phyloP scores from a whole-genome alignment of 2,329 filamentous ascomycete genomes.

The Alternaria ethzedia region DNA sequence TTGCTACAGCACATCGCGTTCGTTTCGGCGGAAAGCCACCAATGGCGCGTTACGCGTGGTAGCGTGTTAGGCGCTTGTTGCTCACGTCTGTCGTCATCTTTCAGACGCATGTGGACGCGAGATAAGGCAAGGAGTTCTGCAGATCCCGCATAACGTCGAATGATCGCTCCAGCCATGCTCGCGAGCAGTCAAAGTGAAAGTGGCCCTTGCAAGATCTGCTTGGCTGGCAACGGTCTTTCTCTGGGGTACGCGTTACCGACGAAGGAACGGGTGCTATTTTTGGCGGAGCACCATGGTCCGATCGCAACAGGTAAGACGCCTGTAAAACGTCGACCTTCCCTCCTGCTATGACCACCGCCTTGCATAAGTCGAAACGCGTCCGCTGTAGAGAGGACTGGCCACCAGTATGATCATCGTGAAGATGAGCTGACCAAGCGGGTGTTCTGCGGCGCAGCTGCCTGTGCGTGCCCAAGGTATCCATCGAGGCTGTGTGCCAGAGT shows the following conservation, averaged over 20 bases:
- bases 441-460: constrained; percentile 16
- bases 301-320: constrained; percentile 22
- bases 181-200: constrained; percentile 16
- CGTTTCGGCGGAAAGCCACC: constrained; percentile 1
- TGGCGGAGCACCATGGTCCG: constrained; percentile 22
- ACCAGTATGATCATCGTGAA: constrained; percentile 14
- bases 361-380: constrained; percentile 30
- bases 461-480: constrained; percentile 6
- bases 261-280: constrained; percentile 41
- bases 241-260: constrained; percentile 34
- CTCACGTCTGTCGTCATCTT: constrained; percentile 30
- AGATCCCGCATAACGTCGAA: constrained; percentile 37
- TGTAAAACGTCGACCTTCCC: constrained; percentile 11
- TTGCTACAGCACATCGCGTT: constrained; percentile 6
- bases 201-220: constrained; percentile 24
- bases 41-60: constrained; percentile 22
- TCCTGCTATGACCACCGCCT: constrained; percentile 16
- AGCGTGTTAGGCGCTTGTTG: constrained; percentile 10
- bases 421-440: constrained; percentile 15
- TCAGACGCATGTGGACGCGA: constrained; percentile 21
- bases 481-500: constrained; percentile 1
- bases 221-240: constrained; percentile 34
- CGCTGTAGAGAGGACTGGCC: constrained; percentile 13
- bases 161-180: constrained; percentile 31
- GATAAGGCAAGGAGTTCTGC: constrained; percentile 38